Percentiles rank a stretch among this genome's conserved stretches.
These are phyloP conservation scores for Sporothrix euskadiensis DNA, from an alignment of 2,329 filamentous ascomycete genomes.

Conservation along the genomic window DNA sequence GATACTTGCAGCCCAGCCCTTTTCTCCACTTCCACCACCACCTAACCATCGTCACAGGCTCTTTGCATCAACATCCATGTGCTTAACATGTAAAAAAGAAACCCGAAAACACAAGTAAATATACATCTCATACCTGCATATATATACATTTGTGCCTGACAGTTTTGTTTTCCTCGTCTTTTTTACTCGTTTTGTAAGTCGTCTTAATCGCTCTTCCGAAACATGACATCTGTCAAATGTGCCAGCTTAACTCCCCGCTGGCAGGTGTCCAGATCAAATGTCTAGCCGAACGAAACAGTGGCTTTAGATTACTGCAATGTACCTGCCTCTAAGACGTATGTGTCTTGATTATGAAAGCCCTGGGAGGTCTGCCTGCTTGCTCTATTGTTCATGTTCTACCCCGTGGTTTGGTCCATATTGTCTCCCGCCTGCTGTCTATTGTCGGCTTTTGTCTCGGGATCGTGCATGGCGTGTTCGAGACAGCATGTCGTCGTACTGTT, in stretches of 20 bases:
- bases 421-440: background rate
- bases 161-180: background rate
- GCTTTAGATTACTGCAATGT: background rate
- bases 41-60: background rate
- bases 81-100: background rate
- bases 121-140: background rate
- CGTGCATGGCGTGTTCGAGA: background rate
- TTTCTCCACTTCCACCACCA: background rate
- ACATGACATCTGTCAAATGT: constrained; percentile 21
- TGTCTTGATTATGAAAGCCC: background rate
- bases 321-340: too few species aligned
- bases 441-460: background rate
- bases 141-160: background rate
- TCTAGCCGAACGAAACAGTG: background rate
- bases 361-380: background rate
- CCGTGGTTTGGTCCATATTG: background rate
- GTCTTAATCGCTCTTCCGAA: background rate
- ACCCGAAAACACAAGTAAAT: background rate
- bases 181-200: background rate
- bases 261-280: background rate
- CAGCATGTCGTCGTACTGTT: background rate
- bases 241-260: background rate
- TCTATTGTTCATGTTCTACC: background rate
- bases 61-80: background rate
- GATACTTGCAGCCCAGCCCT: background rate